phyloP scores from a whole-genome alignment of 176 grass and related monocot genomes.

The Musa beccarii region DNA sequence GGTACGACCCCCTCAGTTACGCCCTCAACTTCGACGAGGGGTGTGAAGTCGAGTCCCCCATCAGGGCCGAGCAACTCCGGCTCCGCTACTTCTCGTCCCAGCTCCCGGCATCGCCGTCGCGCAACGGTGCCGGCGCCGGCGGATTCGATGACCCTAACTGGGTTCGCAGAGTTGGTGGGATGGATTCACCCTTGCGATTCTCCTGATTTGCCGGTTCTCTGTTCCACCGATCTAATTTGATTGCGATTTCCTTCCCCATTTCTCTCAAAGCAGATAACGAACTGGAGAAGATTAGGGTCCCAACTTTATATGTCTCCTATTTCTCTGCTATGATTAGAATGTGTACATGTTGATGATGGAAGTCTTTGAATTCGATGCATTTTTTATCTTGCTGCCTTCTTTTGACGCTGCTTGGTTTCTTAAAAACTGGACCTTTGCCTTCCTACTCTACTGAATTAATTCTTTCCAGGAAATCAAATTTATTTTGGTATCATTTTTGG shows the following conservation, averaged over 20 bases:
- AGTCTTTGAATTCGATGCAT: not conserved
- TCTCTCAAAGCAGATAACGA: not conserved
- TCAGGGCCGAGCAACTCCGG: slow-evolving; percentile 3
- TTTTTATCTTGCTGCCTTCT: not conserved
- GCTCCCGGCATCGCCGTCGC: slow-evolving; percentile 23
- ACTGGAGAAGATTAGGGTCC: not conserved
- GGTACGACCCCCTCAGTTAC: slow-evolving; percentile 49
- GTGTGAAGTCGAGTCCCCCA: not conserved
- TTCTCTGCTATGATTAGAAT: not conserved
- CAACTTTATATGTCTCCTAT: not conserved
- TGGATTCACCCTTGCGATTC: not conserved
- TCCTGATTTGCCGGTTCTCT: not conserved
- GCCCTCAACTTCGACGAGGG: slow-evolving; percentile 55
- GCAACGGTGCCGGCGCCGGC: not conserved
- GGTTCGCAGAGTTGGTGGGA: not conserved
- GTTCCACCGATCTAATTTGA: too few relatives aligned
- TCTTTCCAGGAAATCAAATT: not conserved
- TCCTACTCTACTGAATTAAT: not conserved
- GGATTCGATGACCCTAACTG: not conserved
- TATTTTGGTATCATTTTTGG: not conserved
- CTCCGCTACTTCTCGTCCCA: slow-evolving; percentile 25
- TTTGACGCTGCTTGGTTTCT: not conserved
- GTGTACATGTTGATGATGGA: not conserved
- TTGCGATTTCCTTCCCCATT: not conserved
- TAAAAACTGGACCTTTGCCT: not conserved